Evolutionary conservation across 768 basidiomycete species (phyloP).

Genomic region (Mycena latifolia): DNA sequence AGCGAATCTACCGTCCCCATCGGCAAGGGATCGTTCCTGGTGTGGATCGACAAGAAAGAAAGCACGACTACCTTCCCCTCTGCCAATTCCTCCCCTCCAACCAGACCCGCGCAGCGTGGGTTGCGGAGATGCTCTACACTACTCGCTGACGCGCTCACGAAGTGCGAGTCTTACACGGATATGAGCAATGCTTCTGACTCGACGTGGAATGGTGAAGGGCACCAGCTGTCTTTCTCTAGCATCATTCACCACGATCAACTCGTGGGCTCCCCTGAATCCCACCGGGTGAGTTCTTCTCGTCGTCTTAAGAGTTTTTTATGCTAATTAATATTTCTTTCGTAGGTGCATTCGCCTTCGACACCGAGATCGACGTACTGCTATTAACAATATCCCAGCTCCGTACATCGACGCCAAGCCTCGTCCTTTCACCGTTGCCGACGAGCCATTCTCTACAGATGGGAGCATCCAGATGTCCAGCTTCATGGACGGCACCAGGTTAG

Average conservation of each 20-base stretch:
- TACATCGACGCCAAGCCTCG: constrained; percentile 70
- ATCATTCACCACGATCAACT: constrained; percentile 33
- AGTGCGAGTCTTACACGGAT: constrained; percentile 5
- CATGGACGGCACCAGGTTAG: constrained; percentile 55
- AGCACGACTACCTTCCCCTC: not conserved
- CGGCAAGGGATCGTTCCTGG: constrained; percentile 44
- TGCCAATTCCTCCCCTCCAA: constrained; percentile 20
- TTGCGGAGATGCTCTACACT: constrained; percentile 59
- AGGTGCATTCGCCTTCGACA: constrained; percentile 24
- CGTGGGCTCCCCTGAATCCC: constrained; percentile 29
- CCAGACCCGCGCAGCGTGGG: constrained; percentile 31
- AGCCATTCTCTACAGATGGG: constrained; percentile 65
- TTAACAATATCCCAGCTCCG: constrained; percentile 47
- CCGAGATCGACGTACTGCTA: constrained; percentile 27
- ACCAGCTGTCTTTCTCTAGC: constrained; percentile 30
- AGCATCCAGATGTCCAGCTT: constrained; percentile 70
- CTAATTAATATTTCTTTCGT: not conserved
- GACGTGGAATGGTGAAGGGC: constrained; percentile 24
- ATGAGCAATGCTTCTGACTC: constrained; percentile 23
- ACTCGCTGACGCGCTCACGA: constrained; percentile 48
- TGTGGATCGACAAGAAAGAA: constrained; percentile 33
- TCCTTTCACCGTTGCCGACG: constrained; percentile 73
- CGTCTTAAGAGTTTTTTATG: not conserved
- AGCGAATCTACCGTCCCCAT: constrained; percentile 58
- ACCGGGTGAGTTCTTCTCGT: constrained; percentile 13